Base-by-base conservation (phyloP, 177 flowering plant genomes). In the Vitis hybrid region DNA sequence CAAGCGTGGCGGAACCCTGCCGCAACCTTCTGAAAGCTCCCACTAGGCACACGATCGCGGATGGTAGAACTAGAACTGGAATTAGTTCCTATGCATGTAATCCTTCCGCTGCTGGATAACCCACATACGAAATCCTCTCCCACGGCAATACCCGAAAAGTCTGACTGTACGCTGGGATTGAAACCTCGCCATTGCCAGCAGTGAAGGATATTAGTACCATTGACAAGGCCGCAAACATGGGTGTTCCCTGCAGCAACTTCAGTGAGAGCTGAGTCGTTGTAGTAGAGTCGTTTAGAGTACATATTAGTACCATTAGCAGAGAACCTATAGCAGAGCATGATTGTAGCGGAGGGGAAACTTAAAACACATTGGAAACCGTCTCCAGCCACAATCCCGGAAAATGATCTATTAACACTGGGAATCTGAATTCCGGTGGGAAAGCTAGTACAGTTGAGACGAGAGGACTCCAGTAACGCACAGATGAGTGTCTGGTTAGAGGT, bases 51-150 rank as follows among this genome's bases (percentile, higher is more conserved):
- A 0, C 35, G 1, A 0, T 27, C 73, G 2, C 46, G 51, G 19
- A 73, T 72, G 2, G 1, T 18, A 5, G 11, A 18, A 55, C 72
- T 60, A 56, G 40, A 72, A 2, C 1, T 18, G 3, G 11, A 18
- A 55, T 73, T 60, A 56, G 40, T 56, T 62, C 88, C 91, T 1
- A 56, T 46, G 64, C 97, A 91, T 12, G n/a, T 40, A 48, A 86
- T 54, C 0, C 19, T 71, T 3, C 90, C 81, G 3, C 24, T 17
- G 58, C 19, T 55, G 0, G 70, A 70, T 65, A 91, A 65, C 69
- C 97, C 91, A 62, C 97, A 94, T 0, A 87, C 72, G 50, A 89
- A 91, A 50, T 79, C 70, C 1, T 75, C 87, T 0, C 98, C 98
- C 1, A 88, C 93, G 1, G 96, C 83, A 18, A 89, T 75, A 19